phyloP scores from a whole-genome alignment of 2,329 filamentous ascomycete genomes.

The Magnaporthales sp. region DNA sequence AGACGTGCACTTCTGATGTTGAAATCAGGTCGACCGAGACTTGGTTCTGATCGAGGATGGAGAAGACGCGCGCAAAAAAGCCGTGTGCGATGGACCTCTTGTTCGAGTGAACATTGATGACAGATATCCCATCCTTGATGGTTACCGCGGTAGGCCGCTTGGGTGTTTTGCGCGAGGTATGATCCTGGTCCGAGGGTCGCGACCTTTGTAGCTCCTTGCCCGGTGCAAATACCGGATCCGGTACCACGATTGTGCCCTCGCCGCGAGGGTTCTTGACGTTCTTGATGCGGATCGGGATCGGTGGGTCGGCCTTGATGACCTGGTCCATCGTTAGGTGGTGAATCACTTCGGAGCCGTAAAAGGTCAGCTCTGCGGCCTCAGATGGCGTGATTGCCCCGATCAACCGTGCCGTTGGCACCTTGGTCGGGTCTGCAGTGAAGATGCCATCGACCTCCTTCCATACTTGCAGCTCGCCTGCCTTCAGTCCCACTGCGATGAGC shows the following conservation, averaged over 20 bases:
- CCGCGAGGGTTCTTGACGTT: slow-evolving; percentile 82
- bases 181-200: slow-evolving; percentile 24
- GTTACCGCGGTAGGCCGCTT: slow-evolving; percentile 84
- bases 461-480: slow-evolving; percentile 83
- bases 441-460: slow-evolving; percentile 91
- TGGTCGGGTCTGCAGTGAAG: slow-evolving; percentile 61
- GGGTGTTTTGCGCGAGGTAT: slow-evolving; percentile 40
- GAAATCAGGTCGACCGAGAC: slow-evolving; percentile 95
- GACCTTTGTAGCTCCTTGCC: slow-evolving; percentile 50
- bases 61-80: slow-evolving; percentile 91
- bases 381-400: slow-evolving; percentile 82
- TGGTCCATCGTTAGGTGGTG: slow-evolving; percentile 99
- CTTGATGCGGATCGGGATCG: slow-evolving; percentile 82
- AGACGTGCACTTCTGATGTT: slow-evolving; percentile 93
- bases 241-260: slow-evolving; percentile 73
- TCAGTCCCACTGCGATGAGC: slow-evolving; percentile 79
- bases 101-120: slow-evolving; percentile 97
- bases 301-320: slow-evolving; percentile 68
- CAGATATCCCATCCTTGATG: slow-evolving; percentile 93
- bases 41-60: slow-evolving; percentile 75
- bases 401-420: slow-evolving; percentile 88
- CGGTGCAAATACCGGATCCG: slow-evolving; percentile 52
- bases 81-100: slow-evolving; percentile 93
- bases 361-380: slow-evolving; percentile 92
- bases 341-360: slow-evolving; percentile 92